Evolutionary conservation across 2,329 filamentous ascomycete genomes (phyloP), one percentile per base, ranked within the genome.

Genomic region (Neocatenulostroma microsporum): DNA sequence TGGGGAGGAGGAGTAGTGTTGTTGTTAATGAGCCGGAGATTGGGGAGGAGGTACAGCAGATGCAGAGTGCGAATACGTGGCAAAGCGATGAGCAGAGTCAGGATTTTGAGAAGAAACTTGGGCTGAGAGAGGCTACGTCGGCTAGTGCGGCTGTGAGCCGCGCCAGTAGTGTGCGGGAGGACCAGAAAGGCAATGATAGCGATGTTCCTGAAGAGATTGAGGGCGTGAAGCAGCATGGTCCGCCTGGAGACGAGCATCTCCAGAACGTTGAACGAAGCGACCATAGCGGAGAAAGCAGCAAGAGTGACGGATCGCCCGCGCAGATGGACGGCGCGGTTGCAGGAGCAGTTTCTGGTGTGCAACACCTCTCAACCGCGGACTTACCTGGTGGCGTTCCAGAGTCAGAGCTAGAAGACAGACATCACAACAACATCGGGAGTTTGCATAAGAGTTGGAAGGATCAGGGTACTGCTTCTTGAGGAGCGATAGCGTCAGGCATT

Each of bases 31-130:
- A 87, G 57, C 84, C 85, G 0, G 69, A 67, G 12, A 67, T 74
- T 23, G 77, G 79, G 3, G 77, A 82, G 34, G 73, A 77, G 0
- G 79, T 94, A 4, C 74, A 74, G 2, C 81, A 94, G 62, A 74
- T 75, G 48, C 61, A 66, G 31, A 64, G 84, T 1, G 77, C 85
- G 1, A 77, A 93, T 54, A 94, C 86, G 86, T 78, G 82, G 1
- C 67, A 57, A 0, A 64, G 70, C 28, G 52, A 56, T 18, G 31
- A 45, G 7, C 33, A 44, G 24, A 44, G 41, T 7, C 44, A 50
- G 10, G 48, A 53, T 25, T 41, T 69, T 10, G 68, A 74, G 42
- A 84, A 78, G 53, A 73, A 78, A 31, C 63, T 93, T 1, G 86
- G 86, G 0, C 54, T 91, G 33, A 66, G 82, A 19, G 73, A 70